Evolutionary conservation across 768 basidiomycete genomes (phyloP).

Genomic region (Kwoniella pini): DNA sequence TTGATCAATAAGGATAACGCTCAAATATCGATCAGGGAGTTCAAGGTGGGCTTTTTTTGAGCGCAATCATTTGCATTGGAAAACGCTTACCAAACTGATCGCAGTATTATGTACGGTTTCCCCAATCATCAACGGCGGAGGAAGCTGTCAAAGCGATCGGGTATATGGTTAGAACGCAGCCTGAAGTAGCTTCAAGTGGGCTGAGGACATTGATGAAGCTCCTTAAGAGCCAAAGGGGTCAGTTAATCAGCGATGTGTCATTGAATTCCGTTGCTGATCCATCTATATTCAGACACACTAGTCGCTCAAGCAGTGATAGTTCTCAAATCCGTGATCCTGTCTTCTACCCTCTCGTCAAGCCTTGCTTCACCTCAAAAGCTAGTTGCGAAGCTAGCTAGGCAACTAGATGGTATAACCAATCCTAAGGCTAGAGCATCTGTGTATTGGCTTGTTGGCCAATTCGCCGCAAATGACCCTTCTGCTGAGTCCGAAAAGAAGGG

Average conservation of each 20-base stretch:
- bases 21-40: conserved; percentile 72
- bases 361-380: conserved; percentile 61
- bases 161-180: conserved; percentile 67
- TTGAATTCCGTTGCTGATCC: conserved; percentile 1
- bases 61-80: background rate
- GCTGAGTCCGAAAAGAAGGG: conserved; percentile 36
- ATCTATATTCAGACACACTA: conserved; percentile 62
- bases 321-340: conserved; percentile 79
- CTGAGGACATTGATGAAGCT: conserved; percentile 73
- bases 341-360: conserved; percentile 57
- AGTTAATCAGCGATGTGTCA: conserved; percentile 27
- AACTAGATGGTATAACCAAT: conserved; percentile 76
- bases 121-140: conserved; percentile 69
- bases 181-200: conserved; percentile 70
- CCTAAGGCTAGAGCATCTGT: conserved; percentile 81
- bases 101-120: conserved; percentile 80
- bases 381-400: conserved; percentile 74
- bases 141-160: conserved; percentile 79
- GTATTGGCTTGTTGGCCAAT: conserved; percentile 90
- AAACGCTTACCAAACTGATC: background rate
- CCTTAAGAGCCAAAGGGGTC: conserved; percentile 75
- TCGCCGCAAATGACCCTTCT: conserved; percentile 58
- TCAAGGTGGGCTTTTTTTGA: conserved; percentile 64
- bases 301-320: conserved; percentile 81
- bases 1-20: conserved; percentile 70